Conservation (phyloP, 2,329 filamentous ascomycete species). For the Domatiomyces catenatus region DNA sequence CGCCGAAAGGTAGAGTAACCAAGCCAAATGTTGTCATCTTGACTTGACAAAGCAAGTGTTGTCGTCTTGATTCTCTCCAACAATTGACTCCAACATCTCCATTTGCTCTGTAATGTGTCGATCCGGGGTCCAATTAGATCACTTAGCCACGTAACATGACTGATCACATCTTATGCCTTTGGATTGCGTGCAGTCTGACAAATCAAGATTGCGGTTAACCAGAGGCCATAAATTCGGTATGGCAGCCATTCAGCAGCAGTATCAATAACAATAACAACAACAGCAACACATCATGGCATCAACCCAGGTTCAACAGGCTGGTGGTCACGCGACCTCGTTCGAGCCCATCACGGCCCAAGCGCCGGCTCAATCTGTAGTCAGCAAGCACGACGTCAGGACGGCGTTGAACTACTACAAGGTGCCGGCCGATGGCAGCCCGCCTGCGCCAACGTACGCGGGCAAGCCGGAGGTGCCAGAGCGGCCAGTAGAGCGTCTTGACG, state of each 20-base stretch:
- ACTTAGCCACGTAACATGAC: conserved; percentile 11
- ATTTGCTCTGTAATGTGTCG: conserved; percentile 6
- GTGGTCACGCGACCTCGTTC: conserved; percentile 16
- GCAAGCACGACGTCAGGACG: conserved; percentile 15
- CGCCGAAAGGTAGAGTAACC: conserved; percentile 7
- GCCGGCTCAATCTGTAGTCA: conserved; percentile 2
- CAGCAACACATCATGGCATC: conserved; percentile 13
- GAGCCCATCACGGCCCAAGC: conserved; percentile 11
- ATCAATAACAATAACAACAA: conserved; percentile 2
- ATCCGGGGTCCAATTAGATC: conserved; percentile 2
- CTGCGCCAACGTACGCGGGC: conserved; percentile 15
- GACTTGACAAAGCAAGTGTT: background rate
- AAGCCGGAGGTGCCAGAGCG: conserved; percentile 19
- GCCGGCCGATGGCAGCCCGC: conserved; percentile 16
- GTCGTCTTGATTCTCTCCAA: background rate
- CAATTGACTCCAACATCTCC: conserved; percentile 3
- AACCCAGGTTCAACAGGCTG: conserved; percentile 14
- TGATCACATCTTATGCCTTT: conserved; percentile 7
- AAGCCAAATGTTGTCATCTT: background rate
- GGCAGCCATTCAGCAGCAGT: background rate
- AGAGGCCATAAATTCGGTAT: conserved; percentile 8
- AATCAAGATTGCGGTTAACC: conserved; percentile 8
- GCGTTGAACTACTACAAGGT: conserved; percentile 19
- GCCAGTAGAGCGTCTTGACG: conserved; percentile 13
- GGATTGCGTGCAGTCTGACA: conserved; percentile 17